Evolutionary conservation across 2,329 filamentous ascomycete species (phyloP), one percentile per base, ranked within the genome.

Genomic region (Aspergillus brasiliensis): DNA sequence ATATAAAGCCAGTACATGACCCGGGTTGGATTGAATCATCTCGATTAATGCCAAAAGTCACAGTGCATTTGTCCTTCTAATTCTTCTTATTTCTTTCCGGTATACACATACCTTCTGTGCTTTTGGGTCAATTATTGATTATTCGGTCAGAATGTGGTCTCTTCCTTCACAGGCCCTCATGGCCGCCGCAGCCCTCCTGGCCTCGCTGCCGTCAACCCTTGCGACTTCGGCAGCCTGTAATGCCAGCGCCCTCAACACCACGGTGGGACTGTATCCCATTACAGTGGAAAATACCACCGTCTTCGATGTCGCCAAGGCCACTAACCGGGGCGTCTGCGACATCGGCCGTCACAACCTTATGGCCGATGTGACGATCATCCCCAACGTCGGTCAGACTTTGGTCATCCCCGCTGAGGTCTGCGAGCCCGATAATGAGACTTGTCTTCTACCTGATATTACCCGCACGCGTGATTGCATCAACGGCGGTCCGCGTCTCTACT

Each of bases 401-500:
- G 21, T 58, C 10, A 64, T 65, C 27, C 63, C 63, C 3, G 42
- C 46, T 7, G 52, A 65, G 40, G 53, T 49, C 28, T 65, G 64
- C 56, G 23, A 54, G 8, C 64, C 62, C 6, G 64, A 67, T 40
- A 60, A 60, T 28, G 34, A 51, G 5, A 56, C 57, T 10, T 67
- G 65, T 28, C 34, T 67, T 2, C 44, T 67, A 4, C 31, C 57
- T 3, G 48, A 56, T 3, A 49, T 38, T 5, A 55, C 51, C 44
- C 49, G 51, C 6, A 63, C 52, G 2, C 49, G 57, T 11, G 46
- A 56, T 21, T 67, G 65, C 15, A 51, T 67, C 27, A 23, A 56
- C 13, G 64, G 64, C n/a, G 65, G 65, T 2, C 65, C 65, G 0
- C 59, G 60, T 15, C 46, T 62, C 1, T 67, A 67, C 57, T 65